These are phyloP conservation scores for Colletotrichum australisinense DNA, from an alignment of 2,329 filamentous ascomycete species.

Conservation along the genomic window DNA sequence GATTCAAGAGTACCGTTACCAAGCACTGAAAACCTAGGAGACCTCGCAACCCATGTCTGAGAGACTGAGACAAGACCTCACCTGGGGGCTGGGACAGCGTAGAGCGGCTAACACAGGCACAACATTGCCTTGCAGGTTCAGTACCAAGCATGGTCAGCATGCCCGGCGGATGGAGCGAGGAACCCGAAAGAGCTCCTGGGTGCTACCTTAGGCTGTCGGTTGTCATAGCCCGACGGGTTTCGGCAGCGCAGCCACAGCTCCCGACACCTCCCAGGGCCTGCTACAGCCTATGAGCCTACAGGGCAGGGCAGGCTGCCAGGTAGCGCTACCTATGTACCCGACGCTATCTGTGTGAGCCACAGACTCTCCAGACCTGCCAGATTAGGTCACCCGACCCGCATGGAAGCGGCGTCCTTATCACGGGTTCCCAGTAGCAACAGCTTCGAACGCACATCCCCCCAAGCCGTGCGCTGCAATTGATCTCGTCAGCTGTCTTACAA, in stretches of 20 bases:
- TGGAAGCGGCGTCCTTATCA: slow-evolving; percentile 33
- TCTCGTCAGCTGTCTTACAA: slow-evolving; percentile 35
- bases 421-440: slow-evolving; percentile 34
- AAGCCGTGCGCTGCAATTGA: slow-evolving; percentile 33
- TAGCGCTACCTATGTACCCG: not conserved
- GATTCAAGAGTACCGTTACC: slow-evolving; percentile 14
- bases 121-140: not conserved
- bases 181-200: slow-evolving; percentile 20
- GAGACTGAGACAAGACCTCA: not conserved
- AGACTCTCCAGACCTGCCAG: slow-evolving; percentile 33
- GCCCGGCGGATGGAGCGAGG: not conserved
- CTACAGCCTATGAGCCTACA: too few relatives aligned
- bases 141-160: not conserved
- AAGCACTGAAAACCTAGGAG: slow-evolving; percentile 1
- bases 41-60: not conserved
- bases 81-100: not conserved
- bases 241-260: slow-evolving; percentile 10
- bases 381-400: slow-evolving; percentile 37
- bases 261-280: not conserved
- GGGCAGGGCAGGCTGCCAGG: not conserved
- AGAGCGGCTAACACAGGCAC: not conserved
- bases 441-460: slow-evolving; percentile 31
- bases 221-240: slow-evolving; percentile 29
- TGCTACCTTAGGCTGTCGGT: not conserved
- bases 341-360: slow-evolving; percentile 33